phyloP scores from a whole-genome alignment of 768 basidiomycete genomes.

The Gymnopilus junonius region DNA sequence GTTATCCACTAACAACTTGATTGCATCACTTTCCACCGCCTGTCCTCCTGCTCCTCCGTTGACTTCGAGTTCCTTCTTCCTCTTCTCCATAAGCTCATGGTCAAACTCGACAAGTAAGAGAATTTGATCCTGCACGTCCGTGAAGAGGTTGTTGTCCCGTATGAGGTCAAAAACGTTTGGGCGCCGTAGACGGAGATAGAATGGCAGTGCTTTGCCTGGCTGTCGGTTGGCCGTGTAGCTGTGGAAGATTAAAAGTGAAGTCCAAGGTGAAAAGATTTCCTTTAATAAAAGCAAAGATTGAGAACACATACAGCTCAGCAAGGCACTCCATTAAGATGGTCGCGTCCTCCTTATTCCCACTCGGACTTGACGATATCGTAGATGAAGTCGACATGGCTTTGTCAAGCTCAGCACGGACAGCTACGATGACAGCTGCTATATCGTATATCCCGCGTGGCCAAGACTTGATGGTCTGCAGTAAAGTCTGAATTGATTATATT shows the following conservation, averaged over 20 bases:
- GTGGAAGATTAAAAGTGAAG: neutral
- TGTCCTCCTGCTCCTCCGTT: conserved; percentile 14
- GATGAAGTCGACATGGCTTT: conserved; percentile 55
- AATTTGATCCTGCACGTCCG: conserved; percentile 93
- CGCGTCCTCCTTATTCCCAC: conserved; percentile 42
- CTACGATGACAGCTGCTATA: conserved; percentile 84
- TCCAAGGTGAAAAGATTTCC: too few species aligned
- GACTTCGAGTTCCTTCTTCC: conserved; percentile 30
- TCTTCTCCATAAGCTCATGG: conserved; percentile 76
- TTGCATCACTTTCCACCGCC: conserved; percentile 71
- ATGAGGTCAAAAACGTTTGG: conserved; percentile 96
- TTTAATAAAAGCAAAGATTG: too few species aligned
- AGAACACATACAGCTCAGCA: conserved; percentile 78
- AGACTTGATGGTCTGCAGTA: conserved; percentile 77
- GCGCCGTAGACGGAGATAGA: conserved; percentile 82
- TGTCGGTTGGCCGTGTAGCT: conserved; percentile 90
- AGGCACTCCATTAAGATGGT: conserved; percentile 90
- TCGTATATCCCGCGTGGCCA: conserved; percentile 96
- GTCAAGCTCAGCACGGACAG: conserved; percentile 83
- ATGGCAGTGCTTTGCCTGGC: conserved; percentile 92
- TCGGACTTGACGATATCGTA: conserved; percentile 32
- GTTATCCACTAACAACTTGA: conserved; percentile 88
- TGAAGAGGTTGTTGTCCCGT: conserved; percentile 90
- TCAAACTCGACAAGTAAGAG: conserved; percentile 94
- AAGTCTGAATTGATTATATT: conserved; percentile 58